These are phyloP conservation scores for Ceratocystis harringtonii DNA, from an alignment of 2,329 filamentous ascomycete species.

Conservation along the genomic window DNA sequence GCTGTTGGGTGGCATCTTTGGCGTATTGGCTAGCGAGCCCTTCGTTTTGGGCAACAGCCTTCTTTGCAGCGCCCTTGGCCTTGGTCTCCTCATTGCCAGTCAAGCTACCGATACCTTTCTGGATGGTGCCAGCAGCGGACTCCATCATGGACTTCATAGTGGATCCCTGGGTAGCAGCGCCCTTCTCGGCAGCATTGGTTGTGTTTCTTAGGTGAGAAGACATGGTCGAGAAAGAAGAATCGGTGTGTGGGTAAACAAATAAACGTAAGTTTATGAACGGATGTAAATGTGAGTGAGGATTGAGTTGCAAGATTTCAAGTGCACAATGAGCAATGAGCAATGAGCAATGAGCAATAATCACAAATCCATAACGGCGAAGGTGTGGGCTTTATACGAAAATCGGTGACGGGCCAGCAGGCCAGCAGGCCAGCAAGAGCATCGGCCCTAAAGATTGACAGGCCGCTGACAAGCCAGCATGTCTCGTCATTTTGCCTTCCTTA, in stretches of 20 bases:
- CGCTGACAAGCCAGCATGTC: too few relatives aligned
- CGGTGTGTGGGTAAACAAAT: background rate
- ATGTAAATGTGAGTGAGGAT: background rate
- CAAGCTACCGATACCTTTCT: constrained; percentile 55
- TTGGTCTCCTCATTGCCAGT: constrained; percentile 59
- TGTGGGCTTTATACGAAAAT: background rate
- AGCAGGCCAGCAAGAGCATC: too few relatives aligned
- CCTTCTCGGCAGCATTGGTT: constrained; percentile 17
- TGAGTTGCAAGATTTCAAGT: too few relatives aligned
- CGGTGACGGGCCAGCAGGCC: background rate
- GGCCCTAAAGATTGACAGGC: too few relatives aligned
- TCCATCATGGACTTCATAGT: constrained; percentile 68
- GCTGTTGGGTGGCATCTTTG: constrained; percentile 44
- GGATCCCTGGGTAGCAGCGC: constrained; percentile 33
- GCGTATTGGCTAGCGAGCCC: constrained; percentile 34
- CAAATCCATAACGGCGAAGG: background rate
- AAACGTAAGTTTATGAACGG: constrained; percentile 3
- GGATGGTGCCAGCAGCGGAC: constrained; percentile 55
- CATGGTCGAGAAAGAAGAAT: background rate
- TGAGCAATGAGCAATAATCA: too few relatives aligned
- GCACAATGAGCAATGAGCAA: too few relatives aligned
- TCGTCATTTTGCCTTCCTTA: background rate
- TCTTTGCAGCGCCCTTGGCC: constrained; percentile 46
- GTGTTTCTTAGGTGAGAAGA: constrained; percentile 17
- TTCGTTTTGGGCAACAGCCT: constrained; percentile 33